Evolutionary conservation across 495 filamentous ascomycete genomes (phyloP).

Genomic region (Xylaria bambusicola): DNA sequence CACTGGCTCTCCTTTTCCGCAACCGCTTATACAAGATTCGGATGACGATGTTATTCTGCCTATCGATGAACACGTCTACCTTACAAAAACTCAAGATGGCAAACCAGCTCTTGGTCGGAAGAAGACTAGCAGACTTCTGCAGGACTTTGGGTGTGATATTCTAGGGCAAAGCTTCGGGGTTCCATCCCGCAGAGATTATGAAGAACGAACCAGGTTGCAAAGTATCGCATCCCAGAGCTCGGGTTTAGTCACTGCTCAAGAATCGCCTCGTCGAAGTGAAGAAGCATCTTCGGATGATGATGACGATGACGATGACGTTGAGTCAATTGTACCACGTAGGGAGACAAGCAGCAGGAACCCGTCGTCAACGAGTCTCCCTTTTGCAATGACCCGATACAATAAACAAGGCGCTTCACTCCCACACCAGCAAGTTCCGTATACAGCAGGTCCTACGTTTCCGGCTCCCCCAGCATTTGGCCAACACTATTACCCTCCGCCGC

Average conservation of each 20-base stretch:
- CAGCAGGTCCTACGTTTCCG: not conserved
- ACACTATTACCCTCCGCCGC: not conserved
- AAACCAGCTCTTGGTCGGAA: slow-evolving; percentile 27
- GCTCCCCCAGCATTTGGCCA: not conserved
- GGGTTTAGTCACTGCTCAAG: slow-evolving; percentile 13
- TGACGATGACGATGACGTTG: slow-evolving; percentile 3
- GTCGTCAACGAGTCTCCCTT: not conserved
- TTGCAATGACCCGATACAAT: not conserved
- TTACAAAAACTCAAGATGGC: slow-evolving; percentile 24
- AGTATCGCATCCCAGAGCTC: slow-evolving; percentile 16
- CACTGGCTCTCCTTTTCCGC: slow-evolving; percentile 2
- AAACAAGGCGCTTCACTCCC: not conserved
- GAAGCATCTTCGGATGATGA: not conserved
- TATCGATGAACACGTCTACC: slow-evolving; percentile 18
- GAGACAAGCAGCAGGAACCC: slow-evolving; percentile 7
- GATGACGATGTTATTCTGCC: slow-evolving; percentile 11
- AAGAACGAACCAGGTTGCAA: slow-evolving; percentile 1
- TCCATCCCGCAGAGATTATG: slow-evolving; percentile 24
- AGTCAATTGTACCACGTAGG: not conserved
- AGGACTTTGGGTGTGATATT: slow-evolving; percentile 23
- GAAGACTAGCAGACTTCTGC: slow-evolving; percentile 18
- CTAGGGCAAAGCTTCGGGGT: slow-evolving; percentile 21
- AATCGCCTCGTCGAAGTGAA: slow-evolving; percentile 2
- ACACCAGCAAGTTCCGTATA: not conserved
- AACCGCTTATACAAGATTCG: not conserved